A percentile compares a stretch with the other conserved stretches of the same genome.
These are phyloP conservation scores for Osmozyma mogii DNA, from an alignment of 805 yeast species.

Conservation along the genomic window DNA sequence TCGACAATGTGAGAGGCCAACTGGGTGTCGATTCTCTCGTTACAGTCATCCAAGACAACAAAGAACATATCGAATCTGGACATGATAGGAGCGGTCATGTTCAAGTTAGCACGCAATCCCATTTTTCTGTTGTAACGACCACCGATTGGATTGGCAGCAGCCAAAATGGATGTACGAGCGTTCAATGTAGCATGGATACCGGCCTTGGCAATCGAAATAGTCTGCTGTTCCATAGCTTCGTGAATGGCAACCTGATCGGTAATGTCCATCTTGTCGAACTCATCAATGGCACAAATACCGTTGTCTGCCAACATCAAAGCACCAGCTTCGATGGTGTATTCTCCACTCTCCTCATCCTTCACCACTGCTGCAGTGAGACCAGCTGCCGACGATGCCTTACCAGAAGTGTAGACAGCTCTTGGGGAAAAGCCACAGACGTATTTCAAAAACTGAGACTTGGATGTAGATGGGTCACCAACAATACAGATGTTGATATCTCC, in stretches of 20 bases:
- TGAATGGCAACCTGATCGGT: constrained; percentile 96
- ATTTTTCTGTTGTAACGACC: constrained; percentile 89
- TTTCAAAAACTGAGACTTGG: constrained; percentile 91
- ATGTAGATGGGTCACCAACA: constrained; percentile 97
- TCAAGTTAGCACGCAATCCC: constrained; percentile 76
- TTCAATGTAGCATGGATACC: constrained; percentile 97
- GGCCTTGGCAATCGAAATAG: constrained; percentile 96
- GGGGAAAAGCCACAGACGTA: constrained; percentile 90
- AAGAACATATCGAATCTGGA: constrained; percentile 94
- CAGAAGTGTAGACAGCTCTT: constrained; percentile 92
- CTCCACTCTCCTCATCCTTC: constrained; percentile 95
- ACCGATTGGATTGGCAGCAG: constrained; percentile 99
- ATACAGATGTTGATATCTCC: constrained; percentile 96
- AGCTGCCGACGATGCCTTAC: constrained; percentile 97
- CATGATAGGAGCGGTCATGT: constrained; percentile 98
- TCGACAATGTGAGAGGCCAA: constrained; percentile 90
- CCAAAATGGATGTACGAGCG: constrained; percentile 92
- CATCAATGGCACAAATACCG: constrained; percentile 97
- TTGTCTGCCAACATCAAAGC: constrained; percentile 97
- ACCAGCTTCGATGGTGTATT: constrained; percentile 96
- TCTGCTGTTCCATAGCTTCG: constrained; percentile 99
- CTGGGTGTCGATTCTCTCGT: constrained; percentile 81
- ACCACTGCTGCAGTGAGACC: constrained; percentile 98
- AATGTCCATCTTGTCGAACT: constrained; percentile 95
- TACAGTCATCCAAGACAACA: constrained; percentile 90